A percentile compares a stretch with the other conserved stretches of the same genome.
Conservation (phyloP, 768 basidiomycete genomes). For the Galerina sulciceps region DNA sequence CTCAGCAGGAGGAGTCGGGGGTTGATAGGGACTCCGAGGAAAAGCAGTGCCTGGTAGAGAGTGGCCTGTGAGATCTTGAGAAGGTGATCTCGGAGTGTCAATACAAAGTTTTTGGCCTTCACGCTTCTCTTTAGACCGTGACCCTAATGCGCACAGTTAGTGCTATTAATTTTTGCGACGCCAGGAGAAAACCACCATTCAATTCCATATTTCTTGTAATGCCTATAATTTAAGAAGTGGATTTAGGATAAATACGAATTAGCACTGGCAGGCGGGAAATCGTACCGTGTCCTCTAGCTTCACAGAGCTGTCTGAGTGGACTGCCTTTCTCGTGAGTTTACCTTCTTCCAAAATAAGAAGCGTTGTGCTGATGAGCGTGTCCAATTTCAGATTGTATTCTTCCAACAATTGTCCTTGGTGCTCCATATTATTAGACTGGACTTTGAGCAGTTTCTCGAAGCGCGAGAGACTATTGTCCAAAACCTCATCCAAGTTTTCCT, state of each 20-base stretch:
- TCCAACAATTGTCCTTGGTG: background rate
- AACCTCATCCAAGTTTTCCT: constrained; percentile 1
- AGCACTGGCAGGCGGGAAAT: background rate
- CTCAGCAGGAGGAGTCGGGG: background rate
- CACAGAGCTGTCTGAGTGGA: background rate
- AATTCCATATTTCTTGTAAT: constrained; percentile 8
- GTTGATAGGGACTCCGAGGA: background rate
- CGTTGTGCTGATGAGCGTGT: background rate
- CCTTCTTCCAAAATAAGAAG: constrained; percentile 8
- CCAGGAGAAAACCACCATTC: constrained; percentile 5
- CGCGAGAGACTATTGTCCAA: constrained; percentile 3
- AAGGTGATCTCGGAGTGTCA: constrained; percentile 42
- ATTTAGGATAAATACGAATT: background rate
- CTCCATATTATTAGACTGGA: constrained; percentile 7
- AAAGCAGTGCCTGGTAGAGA: background rate
- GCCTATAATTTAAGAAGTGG: background rate
- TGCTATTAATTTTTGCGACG: background rate
- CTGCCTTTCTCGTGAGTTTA: constrained; percentile 3
- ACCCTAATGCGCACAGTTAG: constrained; percentile 22
- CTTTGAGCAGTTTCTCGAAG: constrained; percentile 14
- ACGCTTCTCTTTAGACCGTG: constrained; percentile 45
- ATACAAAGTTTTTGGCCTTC: constrained; percentile 41
- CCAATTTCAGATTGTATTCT: constrained; percentile 5
- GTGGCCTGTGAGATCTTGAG: constrained; percentile 23
- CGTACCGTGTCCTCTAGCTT: constrained; percentile 15